These are phyloP conservation scores for Podila epicladia DNA, from an alignment of 192 early-diverging fungal species.

Conservation along the genomic window DNA sequence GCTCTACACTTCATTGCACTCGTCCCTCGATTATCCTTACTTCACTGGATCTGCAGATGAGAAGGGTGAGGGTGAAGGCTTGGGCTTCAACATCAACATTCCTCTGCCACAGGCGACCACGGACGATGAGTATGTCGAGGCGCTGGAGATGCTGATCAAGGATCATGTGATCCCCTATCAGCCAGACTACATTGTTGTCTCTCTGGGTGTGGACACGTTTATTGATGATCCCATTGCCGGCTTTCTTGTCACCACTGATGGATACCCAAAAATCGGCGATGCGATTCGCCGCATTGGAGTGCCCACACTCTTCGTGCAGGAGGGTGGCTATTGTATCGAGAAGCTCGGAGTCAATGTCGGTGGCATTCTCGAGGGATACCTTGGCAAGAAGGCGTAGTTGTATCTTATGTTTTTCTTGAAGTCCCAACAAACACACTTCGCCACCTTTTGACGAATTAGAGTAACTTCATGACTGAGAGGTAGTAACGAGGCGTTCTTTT, in stretches of 20 bases:
- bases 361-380: slow-evolving; percentile 56
- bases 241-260: slow-evolving; percentile 48
- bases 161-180: slow-evolving; percentile 55
- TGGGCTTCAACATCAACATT: slow-evolving; percentile 75
- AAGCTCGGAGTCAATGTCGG: slow-evolving; percentile 57
- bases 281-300: slow-evolving; percentile 42
- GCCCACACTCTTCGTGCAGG: slow-evolving; percentile 64
- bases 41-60: slow-evolving; percentile 68
- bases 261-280: slow-evolving; percentile 54
- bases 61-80: slow-evolving; percentile 64
- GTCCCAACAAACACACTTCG: neutral
- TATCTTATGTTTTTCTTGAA: slow-evolving; percentile 10
- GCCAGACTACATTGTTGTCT: slow-evolving; percentile 68
- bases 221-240: slow-evolving; percentile 62
- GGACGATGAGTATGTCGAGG: slow-evolving; percentile 65
- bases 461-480: neutral
- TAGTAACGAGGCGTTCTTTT: neutral
- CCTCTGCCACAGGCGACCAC: slow-evolving; percentile 64
- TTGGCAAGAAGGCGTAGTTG: slow-evolving; percentile 28
- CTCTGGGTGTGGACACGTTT: slow-evolving; percentile 75
- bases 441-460: neutral
- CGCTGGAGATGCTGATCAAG: slow-evolving; percentile 53
- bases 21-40: slow-evolving; percentile 68
- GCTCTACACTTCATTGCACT: slow-evolving; percentile 72
- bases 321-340: slow-evolving; percentile 64